Evolutionary conservation across 1,139 yeast species (phyloP), one percentile per base, ranked within the genome.

Genomic region (Sugiyamaella xylanicola): DNA sequence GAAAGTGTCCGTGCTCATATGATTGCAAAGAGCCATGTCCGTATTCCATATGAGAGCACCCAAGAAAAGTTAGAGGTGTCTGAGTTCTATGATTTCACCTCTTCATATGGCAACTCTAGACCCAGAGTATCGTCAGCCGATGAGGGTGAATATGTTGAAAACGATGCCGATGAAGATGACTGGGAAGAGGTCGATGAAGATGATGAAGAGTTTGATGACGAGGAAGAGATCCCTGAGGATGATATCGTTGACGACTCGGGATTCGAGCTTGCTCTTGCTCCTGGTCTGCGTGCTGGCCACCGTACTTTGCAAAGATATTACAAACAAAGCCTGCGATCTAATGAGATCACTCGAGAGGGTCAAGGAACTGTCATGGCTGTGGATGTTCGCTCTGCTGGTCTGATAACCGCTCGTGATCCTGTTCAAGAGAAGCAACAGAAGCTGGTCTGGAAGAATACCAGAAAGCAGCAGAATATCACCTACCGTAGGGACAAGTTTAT

Each of bases 291-390:
- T 32, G 82, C 91, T 37, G 98, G 99, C 13, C 98, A 93, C 72
- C 82, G 99, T 67, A 83, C 96, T 1, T 76, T 91, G 67, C 88
- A 85, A 51, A 81, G 95, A 67, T 93, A 92, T 73, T 92, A 85
- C 76, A 86, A 86, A 70, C 95, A 91, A 76, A 85, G 86, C 68
- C 74, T 89, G 63, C 84, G 85, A 55, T 95, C 96, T 1, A 92
- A 87, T 59, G 75, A 80, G 57, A 81, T 82, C 51, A 77, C 86
- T 44, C 79, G 86, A 32, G 97, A 91, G 69, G 98, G 97, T 48
- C 97, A 90, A 74, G 95, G 96, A 62, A 93, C 98, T 0, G 86
- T 93, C 27, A 80, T 89, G 68, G 96, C 97, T 35, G 97, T 97
- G 1, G 97, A 92, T 68, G 82, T 92, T 2, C 83, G 97, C 73